phyloP scores from a whole-genome alignment of 176 grass and related monocot species.

The Melocanna baccifera region DNA sequence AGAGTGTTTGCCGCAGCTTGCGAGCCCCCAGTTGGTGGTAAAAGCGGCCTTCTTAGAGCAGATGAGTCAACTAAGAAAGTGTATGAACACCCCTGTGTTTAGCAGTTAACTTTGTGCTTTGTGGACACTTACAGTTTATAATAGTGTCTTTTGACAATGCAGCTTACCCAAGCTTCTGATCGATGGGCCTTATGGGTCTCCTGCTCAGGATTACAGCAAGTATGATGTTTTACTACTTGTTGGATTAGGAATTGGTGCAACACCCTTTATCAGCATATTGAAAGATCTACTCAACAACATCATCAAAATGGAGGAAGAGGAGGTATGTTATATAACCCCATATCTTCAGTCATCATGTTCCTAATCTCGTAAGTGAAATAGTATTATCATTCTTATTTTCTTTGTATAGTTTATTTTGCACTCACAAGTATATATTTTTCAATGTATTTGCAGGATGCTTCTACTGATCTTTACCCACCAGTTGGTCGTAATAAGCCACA shows the following conservation, averaged over 20 bases:
- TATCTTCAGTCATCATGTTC: slow-evolving; percentile 13
- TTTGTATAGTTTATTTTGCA: neutral
- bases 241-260: slow-evolving; percentile 96
- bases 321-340: slow-evolving; percentile 41
- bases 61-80: slow-evolving; percentile 90
- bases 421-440: neutral
- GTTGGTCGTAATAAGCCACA: slow-evolving; percentile 58
- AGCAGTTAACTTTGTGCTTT: slow-evolving; percentile 7
- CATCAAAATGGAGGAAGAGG: slow-evolving; percentile 87
- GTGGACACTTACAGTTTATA: slow-evolving; percentile 16
- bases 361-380: slow-evolving; percentile 12
- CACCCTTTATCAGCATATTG: slow-evolving; percentile 98
- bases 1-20: slow-evolving; percentile 86
- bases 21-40: slow-evolving; percentile 77
- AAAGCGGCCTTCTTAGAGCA: slow-evolving; percentile 91
- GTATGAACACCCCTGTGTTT: slow-evolving; percentile 41
- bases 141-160: slow-evolving; percentile 30
- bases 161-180: slow-evolving; percentile 96
- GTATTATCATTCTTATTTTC: neutral
- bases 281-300: slow-evolving; percentile 98
- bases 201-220: slow-evolving; percentile 94
- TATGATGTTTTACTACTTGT: slow-evolving; percentile 96
- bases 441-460: slow-evolving; percentile 56
- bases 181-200: slow-evolving; percentile 93
- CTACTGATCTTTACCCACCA: slow-evolving; percentile 73